Base-by-base conservation (phyloP, 2,329 filamentous ascomycete species). In the Dothideomycetes sp. region DNA sequence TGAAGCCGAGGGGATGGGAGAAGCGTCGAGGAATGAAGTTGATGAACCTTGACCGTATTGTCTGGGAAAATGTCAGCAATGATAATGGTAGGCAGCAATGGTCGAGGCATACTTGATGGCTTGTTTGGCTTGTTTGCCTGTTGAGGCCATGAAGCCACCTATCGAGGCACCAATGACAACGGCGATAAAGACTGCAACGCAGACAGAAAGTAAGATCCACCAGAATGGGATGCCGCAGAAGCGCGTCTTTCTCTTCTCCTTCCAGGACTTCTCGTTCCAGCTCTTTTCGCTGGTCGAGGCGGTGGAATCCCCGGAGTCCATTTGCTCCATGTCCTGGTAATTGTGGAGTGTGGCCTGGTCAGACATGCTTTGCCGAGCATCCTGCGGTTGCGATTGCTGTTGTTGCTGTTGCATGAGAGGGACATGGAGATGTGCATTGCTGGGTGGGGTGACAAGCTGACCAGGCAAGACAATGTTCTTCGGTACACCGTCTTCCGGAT, bases 401-500 rank as follows among this genome's bases (percentile, higher is more conserved):
- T 55, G 38, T 24, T 37, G 44, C 23, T 45, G 47, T 24, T 59
- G 56, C 56, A 61, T 59, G 24, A 61, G 47, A 18, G 53, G 47
- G 50, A 60, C 53, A 41, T 57, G 55, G 4, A 58, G 45, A 11
- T 38, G 37, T 12, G 27, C 27, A 17, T 17, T 25, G 13, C 35
- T 41, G 18, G 52, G 45, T 18, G 53, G 52, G 17, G 40, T 36
- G 8, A 36, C 28, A 13, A 25, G 30, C 9, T 39, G 39, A 20
- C 24, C 36, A 18, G 43, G 46, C 12, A 39, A 7, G 4, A 45
- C 45, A 5, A 43, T 33, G 12, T 45, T 33, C 36, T 47, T 46
- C 1, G 57, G 57, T 24, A 50, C 46, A 63, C 80, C 68, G 43
- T 85, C 82, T 38, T 93, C 84, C 2, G 88, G 85, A 60, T 93